Evolutionary conservation across 495 filamentous ascomycete genomes (phyloP), one percentile per base, ranked within the genome.

Genomic region (Penicillium robsamsonii): DNA sequence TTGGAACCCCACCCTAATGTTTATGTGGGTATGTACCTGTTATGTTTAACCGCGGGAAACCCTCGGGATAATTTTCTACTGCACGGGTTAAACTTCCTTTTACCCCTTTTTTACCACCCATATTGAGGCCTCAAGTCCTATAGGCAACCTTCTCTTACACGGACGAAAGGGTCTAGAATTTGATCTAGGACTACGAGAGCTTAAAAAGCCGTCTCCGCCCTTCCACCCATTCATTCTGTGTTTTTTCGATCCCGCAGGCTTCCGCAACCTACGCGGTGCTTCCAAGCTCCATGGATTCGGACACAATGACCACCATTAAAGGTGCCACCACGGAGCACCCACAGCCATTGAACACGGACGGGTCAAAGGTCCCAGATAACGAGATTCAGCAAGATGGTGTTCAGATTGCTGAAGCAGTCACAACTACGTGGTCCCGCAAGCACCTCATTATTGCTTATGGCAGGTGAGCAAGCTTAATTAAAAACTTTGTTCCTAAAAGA

Each of bases 391-490:
- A 68, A 33, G 56, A 63, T 58, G 67, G 65, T 51, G 65, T 70
- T 45, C 60, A 58, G 8, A 60, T 66, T 20, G 65, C 63, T 0
- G 67, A 70, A 37, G 65, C 67, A 12, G 59, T 68, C 37, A 65
- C 65, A 18, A 38, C 56, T 7, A 44, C 56, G 15, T 70, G 67
- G 67, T 56, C 58, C 12, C 64, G 59, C 47, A 58, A 53, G 33
- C 61, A 61, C 1, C 50, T 70, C 4, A 62, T 62, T 9, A 37
- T 55, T 1, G 53, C 44, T n/a, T 70, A 70, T 61, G 47, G 41
- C 24, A 64, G 55, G 67, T 68, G 25, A 57, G 65, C 43, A 3
- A 30, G 25, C 17, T 17, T 22, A n/a, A 3, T 8, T 5, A 1
- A 25, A 13, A 11, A 25, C 15, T 35, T 0, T 20, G 15, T 3